A percentile compares a stretch with the other conserved stretches of the same genome.
Evolutionary conservation across 495 filamentous ascomycete species (phyloP).

Genomic region (Evernia prunastri): DNA sequence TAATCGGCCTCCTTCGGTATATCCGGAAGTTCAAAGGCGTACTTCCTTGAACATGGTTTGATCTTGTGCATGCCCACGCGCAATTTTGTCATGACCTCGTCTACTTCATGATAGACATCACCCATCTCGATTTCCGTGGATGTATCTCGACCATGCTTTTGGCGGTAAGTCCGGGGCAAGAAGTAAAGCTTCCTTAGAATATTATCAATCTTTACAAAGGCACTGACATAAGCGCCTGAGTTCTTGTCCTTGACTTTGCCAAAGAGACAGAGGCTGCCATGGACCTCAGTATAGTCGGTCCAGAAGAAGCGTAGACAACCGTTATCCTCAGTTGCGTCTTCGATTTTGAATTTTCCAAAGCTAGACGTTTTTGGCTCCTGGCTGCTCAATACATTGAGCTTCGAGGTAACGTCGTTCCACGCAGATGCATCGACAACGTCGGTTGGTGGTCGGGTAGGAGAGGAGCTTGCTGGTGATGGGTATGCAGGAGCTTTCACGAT

Average conservation of each 20-base stretch:
- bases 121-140: conserved; percentile 79
- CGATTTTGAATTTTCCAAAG: conserved; percentile 72
- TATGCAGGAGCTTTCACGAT: conserved; percentile 54
- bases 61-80: conserved; percentile 86
- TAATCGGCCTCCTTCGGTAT: conserved; percentile 88
- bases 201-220: conserved; percentile 94
- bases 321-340: conserved; percentile 81
- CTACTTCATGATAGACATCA: conserved; percentile 85
- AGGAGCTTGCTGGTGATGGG: conserved; percentile 67
- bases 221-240: conserved; percentile 70
- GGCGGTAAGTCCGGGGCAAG: conserved; percentile 67
- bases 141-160: conserved; percentile 60
- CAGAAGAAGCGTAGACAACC: conserved; percentile 92
- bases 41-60: conserved; percentile 82
- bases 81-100: conserved; percentile 73
- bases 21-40: conserved; percentile 86
- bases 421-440: conserved; percentile 68
- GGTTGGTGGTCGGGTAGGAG: conserved; percentile 54
- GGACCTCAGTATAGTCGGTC: conserved; percentile 92
- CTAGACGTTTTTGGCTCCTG: conserved; percentile 53
- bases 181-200: conserved; percentile 91
- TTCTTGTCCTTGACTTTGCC: conserved; percentile 93
- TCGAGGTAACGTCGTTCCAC: conserved; percentile 83
- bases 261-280: conserved; percentile 87
- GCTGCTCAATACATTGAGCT: conserved; percentile 76